Base-by-base conservation (phyloP, 768 basidiomycete species). In the Termitomyces sp. region DNA sequence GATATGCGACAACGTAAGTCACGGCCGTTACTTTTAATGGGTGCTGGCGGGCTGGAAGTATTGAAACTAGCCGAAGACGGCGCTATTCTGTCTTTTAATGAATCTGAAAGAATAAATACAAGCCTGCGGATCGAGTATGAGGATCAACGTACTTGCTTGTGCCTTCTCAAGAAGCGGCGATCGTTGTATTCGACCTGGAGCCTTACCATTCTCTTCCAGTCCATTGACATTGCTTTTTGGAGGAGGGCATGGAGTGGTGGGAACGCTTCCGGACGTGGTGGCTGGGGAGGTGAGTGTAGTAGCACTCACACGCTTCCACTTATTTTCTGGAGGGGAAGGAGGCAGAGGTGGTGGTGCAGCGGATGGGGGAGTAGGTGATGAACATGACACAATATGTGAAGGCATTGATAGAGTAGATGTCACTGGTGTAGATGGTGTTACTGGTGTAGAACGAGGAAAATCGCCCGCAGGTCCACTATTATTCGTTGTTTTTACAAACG, bases 221-320 rank as follows among this genome's bases (percentile, higher is more conserved):
- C 37, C 24, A 21, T 5, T 46, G 19, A 14, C 17, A 26, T 37
- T 24, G 28, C n/a, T 40, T 5, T 41, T 46, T n/a, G 56, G 45
- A 34, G 43, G 37, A 32, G 43, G 43, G 22, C 37, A 49, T 34
- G 54, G 45, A 22, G 53, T 48, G 3, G 40, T 15, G 11, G 56
- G 35, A 35, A 19, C 22, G 19, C 34, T 56, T 44, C 50, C 17
- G 9, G 53, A 45, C 12, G 53, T 47, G 43, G 26, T 49, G 44
- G 45, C 49, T 37, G 55, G 34, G 19, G 52, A 34, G 3, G 56
- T 7, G 7, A 58, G 24, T 38, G 43, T 41, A 34, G 45, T 56
- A 49, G 46, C 24, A 17, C 55, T 55, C 10, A 72, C 64, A 15
- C 68, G 66, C 56, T 68, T 71, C 70, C 72, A 73, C 55, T 71